Evolutionary conservation across 2,329 filamentous ascomycete species (phyloP).

Genomic region (Botryotinia calthae): DNA sequence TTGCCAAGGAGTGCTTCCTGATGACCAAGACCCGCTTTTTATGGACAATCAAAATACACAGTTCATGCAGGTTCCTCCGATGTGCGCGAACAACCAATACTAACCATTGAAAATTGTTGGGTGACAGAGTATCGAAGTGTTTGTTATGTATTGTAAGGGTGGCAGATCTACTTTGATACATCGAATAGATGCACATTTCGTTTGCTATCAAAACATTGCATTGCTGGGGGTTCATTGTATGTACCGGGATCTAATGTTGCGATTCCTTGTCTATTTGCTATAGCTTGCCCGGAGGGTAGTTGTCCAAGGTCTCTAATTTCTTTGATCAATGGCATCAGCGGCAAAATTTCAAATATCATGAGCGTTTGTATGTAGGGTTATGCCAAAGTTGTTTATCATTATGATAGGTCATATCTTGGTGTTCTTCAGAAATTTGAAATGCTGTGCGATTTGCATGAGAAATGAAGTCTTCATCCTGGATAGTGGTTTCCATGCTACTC

Average conservation of each 20-base stretch:
- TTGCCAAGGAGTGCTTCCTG: constrained; percentile 34
- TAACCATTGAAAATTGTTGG: neutral
- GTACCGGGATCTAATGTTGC: neutral
- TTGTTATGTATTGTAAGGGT: constrained; percentile 19
- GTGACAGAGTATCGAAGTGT: neutral
- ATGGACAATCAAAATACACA: constrained; percentile 25
- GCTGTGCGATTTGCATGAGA: neutral
- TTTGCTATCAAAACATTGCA: constrained; percentile 12
- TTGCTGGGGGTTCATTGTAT: constrained; percentile 9
- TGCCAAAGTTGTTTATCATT: constrained; percentile 2
- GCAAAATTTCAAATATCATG: neutral
- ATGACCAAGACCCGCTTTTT: constrained; percentile 32
- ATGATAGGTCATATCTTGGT: neutral
- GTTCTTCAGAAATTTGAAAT: neutral
- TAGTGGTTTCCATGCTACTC: neutral
- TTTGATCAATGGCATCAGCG: neutral
- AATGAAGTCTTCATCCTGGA: neutral
- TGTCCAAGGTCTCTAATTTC: constrained; percentile 1
- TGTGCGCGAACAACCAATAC: constrained; percentile 19
- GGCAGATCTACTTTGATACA: constrained; percentile 14
- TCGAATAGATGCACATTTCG: constrained; percentile 8
- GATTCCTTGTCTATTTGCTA: constrained; percentile 7
- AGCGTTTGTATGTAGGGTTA: constrained; percentile 16
- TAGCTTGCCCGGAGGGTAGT: neutral
- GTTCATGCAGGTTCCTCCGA: constrained; percentile 23